Evolutionary conservation across 768 basidiomycete genomes (phyloP), one percentile per base, ranked within the genome.

Genomic region (Leucocoprinus birnbaumii): DNA sequence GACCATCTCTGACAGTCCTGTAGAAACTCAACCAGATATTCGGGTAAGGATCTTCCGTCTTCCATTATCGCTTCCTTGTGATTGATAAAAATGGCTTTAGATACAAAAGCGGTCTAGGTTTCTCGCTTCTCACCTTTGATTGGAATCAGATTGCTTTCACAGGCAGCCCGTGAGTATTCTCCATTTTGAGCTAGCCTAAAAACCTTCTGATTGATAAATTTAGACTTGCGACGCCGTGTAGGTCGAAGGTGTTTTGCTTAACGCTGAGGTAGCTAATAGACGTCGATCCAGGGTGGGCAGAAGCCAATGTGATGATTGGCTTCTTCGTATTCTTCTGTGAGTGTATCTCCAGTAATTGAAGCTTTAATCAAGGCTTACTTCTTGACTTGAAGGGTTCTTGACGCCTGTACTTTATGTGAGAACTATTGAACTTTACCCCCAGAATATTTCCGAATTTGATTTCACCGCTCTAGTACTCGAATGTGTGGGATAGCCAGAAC

Each of bases 131-230:
- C 18, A 79, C 78, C 3, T 79, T 84, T 60, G 84, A 84, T 63
- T 84, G 84, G 83, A 78, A 76, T 48, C 82, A 87, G 64, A 87
- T 90, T 51, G 83, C 85, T 3, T 89, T 80, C 53, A 82, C 82
- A 53, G 85, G 84, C 11, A 82, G 82, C 57, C 85, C 85, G 79
- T 80, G 63, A 62, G 79, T 73, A 14, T 21, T 19, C 11, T 38
- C 26, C 53, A 38, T 18, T 48, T 9, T 55, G 37, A 47, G 37
- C 10, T 56, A 50, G 45, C 46, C 51, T 55, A 59, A 42, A 6
- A 50, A 38, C 44, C 57, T 25, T 31, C 31, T 31, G 11, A 53
- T 48, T 49, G 56, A 18, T 25, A 21, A 45, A n/a, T 48, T 13
- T 56, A 78, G 78, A 16, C 74, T 80, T 41, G 73, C 76, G 34